Evolutionary conservation across 305 asterid species (phyloP), one percentile per base, ranked within the genome.

Genomic region (Withania somnifera): DNA sequence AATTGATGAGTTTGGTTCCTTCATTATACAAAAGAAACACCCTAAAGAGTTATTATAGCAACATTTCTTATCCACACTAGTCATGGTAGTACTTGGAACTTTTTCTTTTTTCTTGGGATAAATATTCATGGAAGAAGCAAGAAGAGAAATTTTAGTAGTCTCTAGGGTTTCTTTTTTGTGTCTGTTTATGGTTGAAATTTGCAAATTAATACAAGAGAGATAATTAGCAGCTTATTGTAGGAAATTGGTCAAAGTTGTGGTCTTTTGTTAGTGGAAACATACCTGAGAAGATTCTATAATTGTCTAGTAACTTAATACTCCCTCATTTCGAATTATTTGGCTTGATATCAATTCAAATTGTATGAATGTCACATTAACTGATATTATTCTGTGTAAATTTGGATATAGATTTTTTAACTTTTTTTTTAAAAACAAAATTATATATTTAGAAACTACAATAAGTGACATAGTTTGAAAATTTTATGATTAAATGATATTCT

Each of bases 1-100:
- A 3, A 75, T 61, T 14, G 87, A 58, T 83, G 92, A 83, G 80
- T 89, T 88, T 57, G 88, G 87, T 75, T 90, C 91, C 81, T 90
- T 87, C 92, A 92, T 85, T 30, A 85, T 84, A 93, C 97, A 92
- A 80, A 95, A 93, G 93, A 95, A 91, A 86, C 97, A 95, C 78
- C 83, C 84, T 30, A 86, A 51, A 53, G 34, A 20, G 81, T 53
- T 77, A n/a, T 53, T 77, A 53, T 32, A 7, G 52, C 79, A 71
- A 47, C 79, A 71, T 77, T 77, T 77, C 47, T 32, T 68, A 52
- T 11, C 51, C 19, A 47, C 28, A 30, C 73, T 68, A 32, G 90
- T 64, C 92, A 88, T 87, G 60, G 54, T 85, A 24, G 78, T 40
- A 20, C 56, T 42, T 61, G 57, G 51, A 32, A 9, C 6, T 56